Conservation (phyloP, 2,329 filamentous ascomycete genomes). For the Drechslerella dactyloides region DNA sequence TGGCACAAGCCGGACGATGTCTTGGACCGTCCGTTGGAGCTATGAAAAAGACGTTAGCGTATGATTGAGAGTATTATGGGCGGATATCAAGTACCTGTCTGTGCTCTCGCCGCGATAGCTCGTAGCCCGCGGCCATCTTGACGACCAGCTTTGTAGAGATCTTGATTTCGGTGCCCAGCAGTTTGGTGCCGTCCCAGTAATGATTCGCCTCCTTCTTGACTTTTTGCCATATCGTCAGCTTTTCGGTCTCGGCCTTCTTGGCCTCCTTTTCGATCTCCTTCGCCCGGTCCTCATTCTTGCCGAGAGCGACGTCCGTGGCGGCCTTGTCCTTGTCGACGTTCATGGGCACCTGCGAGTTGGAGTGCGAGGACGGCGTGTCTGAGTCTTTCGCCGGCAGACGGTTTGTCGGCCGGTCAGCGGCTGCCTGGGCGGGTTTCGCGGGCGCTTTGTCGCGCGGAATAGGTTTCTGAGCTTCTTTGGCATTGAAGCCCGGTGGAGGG, state of each 20-base stretch:
- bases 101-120: slow-evolving; percentile 90
- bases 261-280: slow-evolving; percentile 65
- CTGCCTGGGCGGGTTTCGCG: slow-evolving; percentile 55
- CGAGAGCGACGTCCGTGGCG: slow-evolving; percentile 35
- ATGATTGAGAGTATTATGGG: slow-evolving; percentile 3
- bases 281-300: slow-evolving; percentile 54
- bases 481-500: slow-evolving; percentile 87
- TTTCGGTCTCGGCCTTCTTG: slow-evolving; percentile 76
- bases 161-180: slow-evolving; percentile 86
- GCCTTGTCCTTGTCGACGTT: slow-evolving; percentile 54
- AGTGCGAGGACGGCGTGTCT: slow-evolving; percentile 23
- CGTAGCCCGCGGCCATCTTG: slow-evolving; percentile 98
- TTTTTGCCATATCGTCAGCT: slow-evolving; percentile 86
- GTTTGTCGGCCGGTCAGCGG: slow-evolving; percentile 57
- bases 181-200: slow-evolving; percentile 98
- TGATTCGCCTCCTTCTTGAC: slow-evolving; percentile 92
- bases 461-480: slow-evolving; percentile 87
- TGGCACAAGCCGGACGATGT: slow-evolving; percentile 87
- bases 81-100: slow-evolving; percentile 67
- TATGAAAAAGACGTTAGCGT: slow-evolving; percentile 14
- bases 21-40: slow-evolving; percentile 89
- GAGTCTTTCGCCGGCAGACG: slow-evolving; percentile 56
- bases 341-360: slow-evolving; percentile 50
- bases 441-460: slow-evolving; percentile 66
- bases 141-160: slow-evolving; percentile 90